These are phyloP conservation scores for Esteya vermicola DNA, from an alignment of 2,329 filamentous ascomycete genomes.

Conservation along the genomic window DNA sequence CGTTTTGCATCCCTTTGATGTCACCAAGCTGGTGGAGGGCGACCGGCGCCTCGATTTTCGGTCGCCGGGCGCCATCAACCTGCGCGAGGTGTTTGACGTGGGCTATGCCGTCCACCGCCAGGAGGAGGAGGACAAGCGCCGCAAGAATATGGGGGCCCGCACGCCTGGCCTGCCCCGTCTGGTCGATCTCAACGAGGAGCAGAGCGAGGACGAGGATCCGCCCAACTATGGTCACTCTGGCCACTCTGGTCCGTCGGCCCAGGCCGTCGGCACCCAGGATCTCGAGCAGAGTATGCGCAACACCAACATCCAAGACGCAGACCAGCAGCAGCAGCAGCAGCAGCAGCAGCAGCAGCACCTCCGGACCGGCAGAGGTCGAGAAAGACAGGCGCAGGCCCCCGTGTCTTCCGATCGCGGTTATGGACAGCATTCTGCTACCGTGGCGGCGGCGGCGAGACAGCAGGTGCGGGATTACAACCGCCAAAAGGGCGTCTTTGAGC, in stretches of 20 bases:
- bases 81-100: constrained; percentile 95
- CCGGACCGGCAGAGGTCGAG: constrained; percentile 35
- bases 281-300: constrained; percentile 82
- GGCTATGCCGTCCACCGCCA: constrained; percentile 95
- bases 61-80: constrained; percentile 84
- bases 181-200: constrained; percentile 58
- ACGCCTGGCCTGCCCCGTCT: constrained; percentile 38
- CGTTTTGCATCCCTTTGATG: constrained; percentile 41
- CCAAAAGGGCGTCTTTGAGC: constrained; percentile 75
- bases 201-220: constrained; percentile 43
- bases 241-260: too few relatives aligned
- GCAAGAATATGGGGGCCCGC: constrained; percentile 68
- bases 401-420: constrained; percentile 55
- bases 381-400: constrained; percentile 22
- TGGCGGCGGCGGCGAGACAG: constrained; percentile 71
- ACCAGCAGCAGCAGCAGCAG: constrained; percentile 35
- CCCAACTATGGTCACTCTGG: constrained; percentile 19
- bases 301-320: constrained; percentile 55
- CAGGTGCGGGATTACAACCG: constrained; percentile 55
- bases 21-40: constrained; percentile 35
- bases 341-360: too few relatives aligned
- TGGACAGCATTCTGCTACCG: constrained; percentile 73
- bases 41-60: constrained; percentile 80
- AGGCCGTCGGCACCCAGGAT: constrained; percentile 37
- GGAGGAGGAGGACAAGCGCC: constrained; percentile 86